Percentiles rank a stretch among this genome's conserved stretches.
phyloP scores from a whole-genome alignment of 345 rosid genomes.

The Reutealis trisperma region DNA sequence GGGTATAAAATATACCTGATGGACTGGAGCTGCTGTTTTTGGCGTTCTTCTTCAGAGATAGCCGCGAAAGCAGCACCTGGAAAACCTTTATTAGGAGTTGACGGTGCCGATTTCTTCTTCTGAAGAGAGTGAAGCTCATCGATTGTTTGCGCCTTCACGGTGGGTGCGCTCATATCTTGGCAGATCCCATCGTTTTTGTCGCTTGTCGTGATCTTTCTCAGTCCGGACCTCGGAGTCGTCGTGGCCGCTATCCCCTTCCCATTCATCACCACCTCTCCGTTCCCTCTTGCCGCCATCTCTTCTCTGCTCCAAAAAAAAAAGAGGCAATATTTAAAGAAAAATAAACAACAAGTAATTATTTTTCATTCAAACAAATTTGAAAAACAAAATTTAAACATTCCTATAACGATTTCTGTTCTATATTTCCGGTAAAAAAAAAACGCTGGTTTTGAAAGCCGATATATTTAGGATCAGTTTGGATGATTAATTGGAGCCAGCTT shows the following conservation, averaged over 20 bases:
- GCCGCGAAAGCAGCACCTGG: slow-evolving; percentile 46
- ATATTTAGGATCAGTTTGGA: too few relatives aligned
- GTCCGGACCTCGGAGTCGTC: slow-evolving; percentile 27
- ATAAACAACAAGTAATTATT: background rate
- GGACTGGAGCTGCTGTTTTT: slow-evolving; percentile 86
- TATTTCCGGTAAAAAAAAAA: too few relatives aligned
- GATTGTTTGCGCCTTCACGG: slow-evolving; percentile 81
- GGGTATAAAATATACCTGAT: slow-evolving; percentile 52
- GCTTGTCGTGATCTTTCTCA: slow-evolving; percentile 55
- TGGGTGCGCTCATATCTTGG: slow-evolving; percentile 68
- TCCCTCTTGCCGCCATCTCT: slow-evolving; percentile 42
- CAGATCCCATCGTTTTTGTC: slow-evolving; percentile 48
- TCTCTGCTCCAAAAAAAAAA: background rate
- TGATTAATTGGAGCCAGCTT: too few relatives aligned
- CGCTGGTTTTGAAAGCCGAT: too few relatives aligned
- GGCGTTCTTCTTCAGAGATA: slow-evolving; percentile 71
- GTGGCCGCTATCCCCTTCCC: slow-evolving; percentile 15
- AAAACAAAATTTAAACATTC: too few relatives aligned
- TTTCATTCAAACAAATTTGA: background rate
- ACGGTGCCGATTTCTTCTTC: slow-evolving; percentile 82
- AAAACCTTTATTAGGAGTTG: slow-evolving; percentile 57
- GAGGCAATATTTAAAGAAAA: background rate
- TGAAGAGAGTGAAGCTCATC: slow-evolving; percentile 96
- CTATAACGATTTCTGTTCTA: too few relatives aligned
- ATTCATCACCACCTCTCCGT: slow-evolving; percentile 35